Evolutionary conservation across 2,329 filamentous ascomycete genomes (phyloP), one percentile per base, ranked within the genome.

Genomic region (Diaporthe citriasiana): DNA sequence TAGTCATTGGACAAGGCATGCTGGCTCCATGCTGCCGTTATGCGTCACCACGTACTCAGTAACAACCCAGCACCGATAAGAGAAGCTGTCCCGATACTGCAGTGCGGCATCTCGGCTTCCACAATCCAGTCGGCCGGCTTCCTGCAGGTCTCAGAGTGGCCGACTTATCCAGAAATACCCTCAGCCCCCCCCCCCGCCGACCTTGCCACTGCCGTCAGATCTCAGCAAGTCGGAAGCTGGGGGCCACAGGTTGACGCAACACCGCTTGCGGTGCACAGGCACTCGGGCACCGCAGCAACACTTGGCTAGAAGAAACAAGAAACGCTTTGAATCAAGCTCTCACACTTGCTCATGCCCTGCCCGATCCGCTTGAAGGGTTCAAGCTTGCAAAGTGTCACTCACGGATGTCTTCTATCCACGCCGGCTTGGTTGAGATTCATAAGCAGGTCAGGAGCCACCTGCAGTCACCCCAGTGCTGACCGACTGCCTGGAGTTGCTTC

Each of bases 161-260:
- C 63, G 63, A 40, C 33, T 66, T 38, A 27, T 50, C 63, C 63
- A 66, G 63, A 51, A 66, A 66, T 66, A 66, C 63, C 47, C 63
- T 68, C 60, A 33, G 5, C 8, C 51, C 53, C 42, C 40, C 3
- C 45, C 60, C 59, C 25, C 13, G 17, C 40, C 47, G 47, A 9
- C 47, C n/a, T 53, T 40, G 63, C 47, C 63, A 68, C 63, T 40
- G 63, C 63, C 63, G 63, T 68, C 63, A 68, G 63, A 68, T 35
- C 33, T 53, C 17, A 22, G 25, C 63, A 53, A 68, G n/a, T 40
- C 63, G 47, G 63, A 50, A 27, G n/a, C 47, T 40, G 63, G 63
- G 63, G 63, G 63, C 45, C 63, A 68, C 45, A 68, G 45, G 63
- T 68, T 68, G 63, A 68, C 63, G 63, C 63, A 68, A 68, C 35